Evolutionary conservation across 345 rosid genomes (phyloP).

Genomic region (Sapria himalayana): DNA sequence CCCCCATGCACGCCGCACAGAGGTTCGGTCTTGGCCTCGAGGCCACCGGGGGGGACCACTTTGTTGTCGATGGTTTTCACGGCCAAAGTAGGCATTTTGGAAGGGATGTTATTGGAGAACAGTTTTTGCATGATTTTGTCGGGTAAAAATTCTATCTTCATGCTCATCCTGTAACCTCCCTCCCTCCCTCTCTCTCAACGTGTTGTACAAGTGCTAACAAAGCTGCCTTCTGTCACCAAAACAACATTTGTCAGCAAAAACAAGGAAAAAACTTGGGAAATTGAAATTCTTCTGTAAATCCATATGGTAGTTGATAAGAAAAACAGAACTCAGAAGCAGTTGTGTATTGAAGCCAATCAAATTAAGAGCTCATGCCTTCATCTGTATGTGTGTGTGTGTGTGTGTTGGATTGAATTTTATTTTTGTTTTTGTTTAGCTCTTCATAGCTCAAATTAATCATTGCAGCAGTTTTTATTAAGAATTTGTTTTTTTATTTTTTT

Average conservation of each 20-base stretch:
- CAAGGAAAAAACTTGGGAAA: background rate
- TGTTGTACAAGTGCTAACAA: slow-evolving; percentile 6
- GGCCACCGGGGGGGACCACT: slow-evolving; percentile 24
- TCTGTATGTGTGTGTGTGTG: too few relatives aligned
- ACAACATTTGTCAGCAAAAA: slow-evolving; percentile 3
- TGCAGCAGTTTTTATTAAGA: too few relatives aligned
- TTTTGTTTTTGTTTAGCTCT: too few relatives aligned
- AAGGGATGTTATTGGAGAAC: slow-evolving; percentile 58
- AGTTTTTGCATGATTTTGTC: slow-evolving; percentile 77
- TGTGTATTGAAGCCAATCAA: too few relatives aligned
- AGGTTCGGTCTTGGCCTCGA: slow-evolving; percentile 45
- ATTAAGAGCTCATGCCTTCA: too few relatives aligned
- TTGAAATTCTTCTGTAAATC: slow-evolving; percentile 15
- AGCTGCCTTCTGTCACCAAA: slow-evolving; percentile 1
- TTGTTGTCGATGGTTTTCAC: slow-evolving; percentile 34
- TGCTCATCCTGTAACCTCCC: slow-evolving; percentile 1
- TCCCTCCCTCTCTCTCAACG: too few relatives aligned
- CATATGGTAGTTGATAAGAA: too few relatives aligned
- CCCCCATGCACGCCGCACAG: slow-evolving; percentile 41
- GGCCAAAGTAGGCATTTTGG: slow-evolving; percentile 44
- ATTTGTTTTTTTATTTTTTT: too few relatives aligned
- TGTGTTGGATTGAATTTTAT: too few relatives aligned
- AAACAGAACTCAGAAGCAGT: too few relatives aligned
- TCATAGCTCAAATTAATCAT: too few relatives aligned
- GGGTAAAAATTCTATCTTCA: slow-evolving; percentile 20